phyloP scores from a whole-genome alignment of 805 yeast genomes.

The Kodamaea neixiangensis region DNA sequence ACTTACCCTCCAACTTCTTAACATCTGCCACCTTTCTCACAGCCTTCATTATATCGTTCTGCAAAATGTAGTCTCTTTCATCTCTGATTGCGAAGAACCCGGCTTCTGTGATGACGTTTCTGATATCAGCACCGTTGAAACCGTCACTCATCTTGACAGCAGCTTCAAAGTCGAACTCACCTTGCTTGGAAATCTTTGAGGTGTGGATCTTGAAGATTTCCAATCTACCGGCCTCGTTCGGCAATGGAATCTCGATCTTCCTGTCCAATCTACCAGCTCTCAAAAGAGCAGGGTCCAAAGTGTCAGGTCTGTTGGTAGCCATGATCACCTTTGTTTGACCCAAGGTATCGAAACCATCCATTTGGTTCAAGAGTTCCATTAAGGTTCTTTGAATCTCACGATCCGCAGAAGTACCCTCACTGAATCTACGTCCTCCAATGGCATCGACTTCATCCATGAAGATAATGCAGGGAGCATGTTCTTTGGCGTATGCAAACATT shows the following conservation, averaged over 20 bases:
- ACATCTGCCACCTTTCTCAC: slow-evolving; percentile 96
- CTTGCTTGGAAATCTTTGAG: slow-evolving; percentile 78
- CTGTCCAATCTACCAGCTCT: slow-evolving; percentile 98
- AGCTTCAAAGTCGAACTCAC: slow-evolving; percentile 96
- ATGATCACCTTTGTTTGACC: slow-evolving; percentile 97
- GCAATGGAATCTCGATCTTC: slow-evolving; percentile 92
- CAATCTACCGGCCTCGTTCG: slow-evolving; percentile 93
- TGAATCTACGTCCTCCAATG: slow-evolving; percentile 95
- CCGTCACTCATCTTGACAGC: slow-evolving; percentile 99
- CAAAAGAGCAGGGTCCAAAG: slow-evolving; percentile 93
- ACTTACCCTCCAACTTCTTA: slow-evolving; percentile 93
- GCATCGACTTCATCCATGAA: slow-evolving; percentile 99
- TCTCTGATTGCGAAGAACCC: slow-evolving; percentile 98
- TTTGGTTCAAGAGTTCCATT: slow-evolving; percentile 95
- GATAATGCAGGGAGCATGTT: slow-evolving; percentile 96
- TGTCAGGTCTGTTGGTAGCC: slow-evolving; percentile 99
- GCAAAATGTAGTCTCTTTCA: slow-evolving; percentile 92
- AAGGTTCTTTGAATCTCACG: slow-evolving; percentile 97
- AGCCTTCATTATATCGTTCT: slow-evolving; percentile 95
- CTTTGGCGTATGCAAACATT: slow-evolving; percentile 97
- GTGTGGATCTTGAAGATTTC: slow-evolving; percentile 95
- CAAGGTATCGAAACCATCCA: slow-evolving; percentile 97
- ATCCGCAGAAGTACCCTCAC: slow-evolving; percentile 98
- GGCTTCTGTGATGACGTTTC: slow-evolving; percentile 97
- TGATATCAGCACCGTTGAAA: slow-evolving; percentile 96